Evolutionary conservation across 202 grass and related monocot genomes (phyloP), one percentile per base, ranked within the genome.

Genomic region (Saccharum hybrid): DNA sequence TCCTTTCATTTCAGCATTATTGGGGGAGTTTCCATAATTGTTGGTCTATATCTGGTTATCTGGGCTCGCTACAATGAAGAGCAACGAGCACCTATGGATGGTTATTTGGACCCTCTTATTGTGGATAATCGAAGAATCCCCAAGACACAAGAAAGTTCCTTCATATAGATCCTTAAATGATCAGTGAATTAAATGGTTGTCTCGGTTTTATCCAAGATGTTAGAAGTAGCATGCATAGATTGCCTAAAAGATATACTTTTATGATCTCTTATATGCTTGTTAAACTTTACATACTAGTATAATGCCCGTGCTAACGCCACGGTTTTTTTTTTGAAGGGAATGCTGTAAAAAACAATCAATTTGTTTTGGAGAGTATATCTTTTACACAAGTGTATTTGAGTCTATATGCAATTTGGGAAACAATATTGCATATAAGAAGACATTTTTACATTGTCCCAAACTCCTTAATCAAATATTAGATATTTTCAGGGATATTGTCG

Each of bases 11-110:
- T 84, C 87, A 98, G 93, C 34, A 38, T 95, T 68, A 80, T 95
- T 33, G 96, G 96, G 3, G 96, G 96, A 56, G 18, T 86, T 26
- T 80, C 90, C 60, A 90, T 95, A 77, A 75, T 98, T 72, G 85
- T 79, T 75, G 92, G 92, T 14, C 75, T 93, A 46, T 96, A 98
- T 75, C 56, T 94, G 13, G 93, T 98, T 69, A 96, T 87, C 1
- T 95, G 93, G 96, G 83, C 91, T 70, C 91, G 87, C 11, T 86
- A 86, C 54, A 92, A 87, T 62, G 91, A 91, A 56, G 72, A 83
- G 0, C 80, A 90, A 59, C 77, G 52, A 62, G 22, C 71, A 4
- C 63, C 64, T 19, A 42, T n/a, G 0, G 43, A 69, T 48, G 80
- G 75, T 45, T 85, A 84, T 64, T 76, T 85, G 5, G 79, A 60